These are phyloP conservation scores for Cladochytrium replicatum DNA, from an alignment of 192 early-diverging fungal genomes.

Conservation along the genomic window DNA sequence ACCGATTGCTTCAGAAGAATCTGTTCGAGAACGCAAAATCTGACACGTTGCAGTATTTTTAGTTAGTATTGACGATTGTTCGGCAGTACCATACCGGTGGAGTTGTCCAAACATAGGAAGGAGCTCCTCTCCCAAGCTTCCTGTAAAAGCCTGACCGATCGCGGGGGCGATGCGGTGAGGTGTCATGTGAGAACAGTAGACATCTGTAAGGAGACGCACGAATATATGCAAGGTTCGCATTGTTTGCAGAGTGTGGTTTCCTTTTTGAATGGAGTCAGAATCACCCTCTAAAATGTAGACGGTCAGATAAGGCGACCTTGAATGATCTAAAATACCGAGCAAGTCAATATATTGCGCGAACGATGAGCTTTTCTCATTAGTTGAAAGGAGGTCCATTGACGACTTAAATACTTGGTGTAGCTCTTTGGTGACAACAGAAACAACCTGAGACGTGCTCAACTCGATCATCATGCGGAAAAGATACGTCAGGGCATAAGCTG, in stretches of 20 bases:
- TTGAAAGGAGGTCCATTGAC: no score
- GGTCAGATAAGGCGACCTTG: no score
- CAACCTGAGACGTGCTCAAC: slow-evolving; percentile 41
- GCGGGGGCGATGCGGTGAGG: slow-evolving; percentile 55
- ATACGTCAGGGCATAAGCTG: slow-evolving; percentile 56
- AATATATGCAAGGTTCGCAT: slow-evolving; percentile 53
- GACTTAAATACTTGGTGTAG: no score
- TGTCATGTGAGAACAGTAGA: slow-evolving; percentile 54
- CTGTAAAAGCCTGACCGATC: slow-evolving; percentile 51
- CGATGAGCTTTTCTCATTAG: no score
- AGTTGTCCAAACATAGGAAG: slow-evolving; percentile 45
- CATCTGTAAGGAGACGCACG: slow-evolving; percentile 55
- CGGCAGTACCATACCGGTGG: slow-evolving; percentile 41
- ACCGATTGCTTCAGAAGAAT: slow-evolving; percentile 44
- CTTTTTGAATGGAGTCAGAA: slow-evolving; percentile 22
- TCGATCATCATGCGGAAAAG: slow-evolving; percentile 64
- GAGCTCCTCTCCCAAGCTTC: slow-evolving; percentile 34
- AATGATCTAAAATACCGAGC: no score
- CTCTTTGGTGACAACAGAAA: slow-evolving; percentile 40
- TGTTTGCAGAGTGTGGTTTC: slow-evolving; percentile 40
- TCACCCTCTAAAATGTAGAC: slow-evolving; percentile 34
- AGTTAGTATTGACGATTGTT: no score
- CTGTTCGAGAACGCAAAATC: slow-evolving; percentile 54
- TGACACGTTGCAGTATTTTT: no score
- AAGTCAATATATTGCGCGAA: no score